Conservation (phyloP, 768 basidiomycete genomes). For the Boletellus ananiceps region DNA sequence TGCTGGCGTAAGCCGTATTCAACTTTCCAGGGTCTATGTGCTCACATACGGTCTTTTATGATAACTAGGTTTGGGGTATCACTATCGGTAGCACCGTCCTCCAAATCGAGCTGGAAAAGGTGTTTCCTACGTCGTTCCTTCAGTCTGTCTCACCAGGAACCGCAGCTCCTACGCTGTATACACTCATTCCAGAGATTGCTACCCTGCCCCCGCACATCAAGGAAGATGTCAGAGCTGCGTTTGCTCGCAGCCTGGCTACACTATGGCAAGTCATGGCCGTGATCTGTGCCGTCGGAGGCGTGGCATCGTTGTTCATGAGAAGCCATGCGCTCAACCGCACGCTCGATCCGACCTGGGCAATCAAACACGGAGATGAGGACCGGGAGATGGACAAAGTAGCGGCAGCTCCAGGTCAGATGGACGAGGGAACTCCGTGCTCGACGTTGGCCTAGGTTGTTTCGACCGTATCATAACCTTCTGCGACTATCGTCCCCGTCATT, state of each 20-base stretch:
- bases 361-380: background rate
- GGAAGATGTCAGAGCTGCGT: slow-evolving; percentile 37
- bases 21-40: too few species aligned
- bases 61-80: slow-evolving; percentile 46
- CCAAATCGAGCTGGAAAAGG: slow-evolving; percentile 43
- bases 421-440: too few species aligned
- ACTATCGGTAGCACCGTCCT: slow-evolving; percentile 47
- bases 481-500: too few species aligned
- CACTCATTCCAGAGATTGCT: slow-evolving; percentile 41
- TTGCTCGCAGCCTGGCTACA: slow-evolving; percentile 34
- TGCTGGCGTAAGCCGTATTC: slow-evolving; percentile 17
- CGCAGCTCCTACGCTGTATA: slow-evolving; percentile 36
- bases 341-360: slow-evolving; percentile 10
- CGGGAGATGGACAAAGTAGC: background rate
- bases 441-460: too few species aligned
- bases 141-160: slow-evolving; percentile 33
- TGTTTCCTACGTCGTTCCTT: slow-evolving; percentile 38
- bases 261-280: slow-evolving; percentile 45
- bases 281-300: slow-evolving; percentile 22
- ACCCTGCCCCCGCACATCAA: slow-evolving; percentile 32
- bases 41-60: background rate
- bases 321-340: slow-evolving; percentile 6
- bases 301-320: slow-evolving; percentile 17
- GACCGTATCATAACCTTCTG: too few species aligned
- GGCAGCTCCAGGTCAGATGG: too few species aligned